Conservation (phyloP, 2,329 filamentous ascomycete species). For the Endothia cerciana region DNA sequence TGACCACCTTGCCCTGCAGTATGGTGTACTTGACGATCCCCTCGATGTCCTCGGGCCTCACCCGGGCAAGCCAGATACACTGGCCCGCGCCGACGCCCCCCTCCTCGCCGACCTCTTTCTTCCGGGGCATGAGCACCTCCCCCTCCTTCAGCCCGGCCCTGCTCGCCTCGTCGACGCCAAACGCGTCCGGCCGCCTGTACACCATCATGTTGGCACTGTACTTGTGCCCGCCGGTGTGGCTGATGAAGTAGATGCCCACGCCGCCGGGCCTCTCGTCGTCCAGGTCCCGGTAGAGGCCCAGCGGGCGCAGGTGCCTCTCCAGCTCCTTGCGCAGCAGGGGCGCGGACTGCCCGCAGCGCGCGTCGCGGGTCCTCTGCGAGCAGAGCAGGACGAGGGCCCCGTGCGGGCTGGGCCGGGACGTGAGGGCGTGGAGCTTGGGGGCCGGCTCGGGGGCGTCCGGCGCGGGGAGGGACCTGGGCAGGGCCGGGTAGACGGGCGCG, state of each 20-base stretch:
- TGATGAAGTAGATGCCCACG: slow-evolving; percentile 95
- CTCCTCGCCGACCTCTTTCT: slow-evolving; percentile 39
- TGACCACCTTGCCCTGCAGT: slow-evolving; percentile 90
- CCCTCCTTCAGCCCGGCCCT: slow-evolving; percentile 32
- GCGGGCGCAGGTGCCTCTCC: slow-evolving; percentile 81
- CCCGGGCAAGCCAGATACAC: slow-evolving; percentile 89
- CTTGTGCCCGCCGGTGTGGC: slow-evolving; percentile 95
- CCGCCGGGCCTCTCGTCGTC: slow-evolving; percentile 89
- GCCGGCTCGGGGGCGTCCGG: slow-evolving; percentile 36
- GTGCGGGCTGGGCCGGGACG: slow-evolving; percentile 74
- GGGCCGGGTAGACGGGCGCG: slow-evolving; percentile 35
- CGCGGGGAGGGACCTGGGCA: slow-evolving; percentile 42
- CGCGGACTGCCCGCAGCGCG: slow-evolving; percentile 90
- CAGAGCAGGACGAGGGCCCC: slow-evolving; percentile 88
- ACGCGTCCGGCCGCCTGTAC: slow-evolving; percentile 70
- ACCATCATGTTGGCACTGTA: slow-evolving; percentile 94
- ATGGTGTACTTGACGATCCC: slow-evolving; percentile 89
- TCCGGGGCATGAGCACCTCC: slow-evolving; percentile 12
- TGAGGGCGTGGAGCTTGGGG: slow-evolving; percentile 39
- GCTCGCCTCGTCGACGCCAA: slow-evolving; percentile 54
- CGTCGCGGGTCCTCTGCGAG: slow-evolving; percentile 92
- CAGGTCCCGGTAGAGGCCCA: slow-evolving; percentile 84
- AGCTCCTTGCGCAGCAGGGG: slow-evolving; percentile 88
- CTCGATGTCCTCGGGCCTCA: slow-evolving; percentile 88
- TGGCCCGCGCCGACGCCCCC: slow-evolving; percentile 69